These are phyloP conservation scores for Aspergillus hiratsukae DNA, from an alignment of 2,329 filamentous ascomycete genomes.

Conservation along the genomic window DNA sequence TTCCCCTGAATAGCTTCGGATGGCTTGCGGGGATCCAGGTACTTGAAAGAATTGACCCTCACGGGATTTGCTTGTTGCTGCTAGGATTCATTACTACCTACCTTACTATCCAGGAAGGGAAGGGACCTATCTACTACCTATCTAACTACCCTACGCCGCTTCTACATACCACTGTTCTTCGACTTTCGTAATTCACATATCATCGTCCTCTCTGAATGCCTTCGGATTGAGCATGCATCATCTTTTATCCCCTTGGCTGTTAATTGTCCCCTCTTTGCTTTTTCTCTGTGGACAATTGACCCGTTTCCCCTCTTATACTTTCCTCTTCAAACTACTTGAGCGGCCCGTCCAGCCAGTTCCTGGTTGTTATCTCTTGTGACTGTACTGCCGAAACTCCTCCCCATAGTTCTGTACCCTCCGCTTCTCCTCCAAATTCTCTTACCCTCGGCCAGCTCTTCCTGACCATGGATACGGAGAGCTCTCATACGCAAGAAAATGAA, in stretches of 20 bases:
- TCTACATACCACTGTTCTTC: conserved; percentile 10
- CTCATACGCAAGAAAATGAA: conserved; percentile 41
- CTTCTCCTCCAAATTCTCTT: not conserved
- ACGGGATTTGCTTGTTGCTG: conserved; percentile 4
- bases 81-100: not conserved
- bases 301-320: conserved; percentile 6
- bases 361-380: conserved; percentile 11
- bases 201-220: conserved; percentile 18
- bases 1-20: conserved; percentile 10
- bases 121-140: not conserved
- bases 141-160: not conserved
- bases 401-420: not conserved
- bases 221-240: conserved; percentile 46
- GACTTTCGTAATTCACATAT: conserved; percentile 22
- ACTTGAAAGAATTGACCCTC: conserved; percentile 7
- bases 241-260: conserved; percentile 43
- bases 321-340: conserved; percentile 4
- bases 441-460: conserved; percentile 1
- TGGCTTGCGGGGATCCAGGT: conserved; percentile 8
- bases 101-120: not conserved
- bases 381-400: not conserved
- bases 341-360: conserved; percentile 5
- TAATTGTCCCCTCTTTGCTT: conserved; percentile 21
- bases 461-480: conserved; percentile 43
- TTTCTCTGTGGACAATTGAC: conserved; percentile 6